Evolutionary conservation across 2,329 filamentous ascomycete genomes (phyloP), one percentile per base, ranked within the genome.

Genomic region (Colletotrichum coccodes): DNA sequence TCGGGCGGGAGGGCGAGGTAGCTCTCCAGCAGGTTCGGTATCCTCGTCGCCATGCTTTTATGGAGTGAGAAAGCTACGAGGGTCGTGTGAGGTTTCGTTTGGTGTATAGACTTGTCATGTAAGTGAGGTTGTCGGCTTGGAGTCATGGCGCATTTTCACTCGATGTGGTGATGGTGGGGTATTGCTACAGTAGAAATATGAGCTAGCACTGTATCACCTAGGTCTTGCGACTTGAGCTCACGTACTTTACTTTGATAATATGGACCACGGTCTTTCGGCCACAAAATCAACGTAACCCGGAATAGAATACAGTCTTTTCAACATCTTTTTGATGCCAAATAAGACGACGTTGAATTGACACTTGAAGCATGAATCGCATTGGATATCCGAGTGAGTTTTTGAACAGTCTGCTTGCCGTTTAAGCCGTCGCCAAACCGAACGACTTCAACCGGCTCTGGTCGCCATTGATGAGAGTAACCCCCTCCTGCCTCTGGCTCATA

Each of bases 11-110:
- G 83, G 53, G 80, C 75, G 58, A 92, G 83, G 77, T 91, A 91
- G 7, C 90, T 85, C 73, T 92, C 87, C 16, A 94, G 83, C 3
- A 91, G 85, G 64, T 87, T 84, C 3, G 92, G 91, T 68, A 89
- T 86, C 70, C 86, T 84, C 6, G 85, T 83, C 21, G 85, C 79
- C 81, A 85, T 85, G 47, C 2, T 63, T n/a, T 46, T 16, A 28
- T 16, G 21, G 23, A 1, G 6, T 52, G 16, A 2, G 23, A 11
- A 11, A 1, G 30, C 6, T 8, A n/a, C 8, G 12, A 11, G 44
- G 46, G 21, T 7, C n/a, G 16, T 42, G 7, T 53, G 36, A 38
- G 21, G 3, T 3, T 47, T 11, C 9, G 36, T 38, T 21, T 26
- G 8, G 44, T 26, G 44, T n/a, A n/a, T n/a, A 47, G 42, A n/a